Evolutionary conservation across 1,284 basidiomycete genomes (phyloP).

Genomic region (Ceratobasidium sp.): DNA sequence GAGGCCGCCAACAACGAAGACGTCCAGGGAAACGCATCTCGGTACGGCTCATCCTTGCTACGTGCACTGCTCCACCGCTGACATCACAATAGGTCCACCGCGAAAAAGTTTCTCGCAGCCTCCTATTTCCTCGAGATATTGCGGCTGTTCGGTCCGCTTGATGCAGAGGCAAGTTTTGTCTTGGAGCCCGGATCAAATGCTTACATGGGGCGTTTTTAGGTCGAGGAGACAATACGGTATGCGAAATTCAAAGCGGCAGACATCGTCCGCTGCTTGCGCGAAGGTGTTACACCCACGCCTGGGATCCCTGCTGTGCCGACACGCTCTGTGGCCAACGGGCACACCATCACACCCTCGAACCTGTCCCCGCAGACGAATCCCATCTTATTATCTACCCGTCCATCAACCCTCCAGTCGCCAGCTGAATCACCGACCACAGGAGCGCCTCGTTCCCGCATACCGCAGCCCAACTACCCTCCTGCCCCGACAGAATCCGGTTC

Average conservation of each 20-base stretch:
- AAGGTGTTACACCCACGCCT: constrained; percentile 75
- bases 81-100: constrained; percentile 65
- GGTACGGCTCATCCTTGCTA: constrained; percentile 7
- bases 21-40: constrained; percentile 36
- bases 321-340: neutral
- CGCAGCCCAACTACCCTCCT: constrained; percentile 18
- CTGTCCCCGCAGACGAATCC: constrained; percentile 30
- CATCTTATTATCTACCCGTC: neutral
- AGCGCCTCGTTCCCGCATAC: constrained; percentile 6
- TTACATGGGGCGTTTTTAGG: constrained; percentile 43
- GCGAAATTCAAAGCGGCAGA: constrained; percentile 93
- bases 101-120: constrained; percentile 87
- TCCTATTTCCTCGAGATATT: constrained; percentile 87
- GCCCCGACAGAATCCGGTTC: constrained; percentile 23
- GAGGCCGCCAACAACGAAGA: constrained; percentile 43
- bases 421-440: constrained; percentile 10
- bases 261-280: constrained; percentile 84
- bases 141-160: constrained; percentile 70
- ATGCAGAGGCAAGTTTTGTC: constrained; percentile 52
- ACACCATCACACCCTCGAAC: constrained; percentile 4
- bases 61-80: constrained; percentile 1
- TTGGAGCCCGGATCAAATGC: constrained; percentile 38
- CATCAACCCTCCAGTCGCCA: constrained; percentile 5
- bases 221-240: constrained; percentile 81
- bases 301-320: constrained; percentile 42